Evolutionary conservation across 1,284 basidiomycete genomes (phyloP), one percentile per base, ranked within the genome.

Genomic region (Malassezia arunalokei): DNA sequence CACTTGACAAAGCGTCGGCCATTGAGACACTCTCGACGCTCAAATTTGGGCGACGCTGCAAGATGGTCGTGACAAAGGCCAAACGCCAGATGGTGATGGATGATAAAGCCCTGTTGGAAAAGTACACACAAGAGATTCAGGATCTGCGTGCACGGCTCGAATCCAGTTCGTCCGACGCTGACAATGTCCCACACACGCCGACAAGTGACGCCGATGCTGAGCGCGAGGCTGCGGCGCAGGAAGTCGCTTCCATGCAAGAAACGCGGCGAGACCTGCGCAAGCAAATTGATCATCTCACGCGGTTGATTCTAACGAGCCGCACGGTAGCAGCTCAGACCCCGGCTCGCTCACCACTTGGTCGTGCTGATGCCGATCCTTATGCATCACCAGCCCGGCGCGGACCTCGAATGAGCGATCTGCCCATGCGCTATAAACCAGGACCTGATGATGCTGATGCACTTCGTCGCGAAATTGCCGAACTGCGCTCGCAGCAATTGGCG

Each of bases 21-120:
- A 64, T 74, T 12, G 79, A 80, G 60, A 78, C 77, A 5, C 69
- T 80, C 9, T 76, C 76, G 15, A 80, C 79, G 6, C 68, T 81
- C 44, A 79, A 79, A 58, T 81, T 81, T 56, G 79, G 79, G 12
- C 75, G 76, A 6, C 63, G 78, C 15, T 79, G 78, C 54, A 78
- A 78, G 47, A 75, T 78, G 63, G 78, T 81, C 41, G 76, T 78
- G 41, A 80, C 79, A 3, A 76, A 77, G 49, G 79, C 79, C 5
- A 76, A 78, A 64, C 58, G 77, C 57, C 78, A 79, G 15, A 73
- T 76, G 3, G 75, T 77, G 3, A 56, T 70, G 55, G 66, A 73
- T 41, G 69, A 71, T 47, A 69, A 71, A 50, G 70, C 68, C 11
- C 57, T 73, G 17, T 55, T 66, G 24, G 62, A 66, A 31, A 59